Evolutionary conservation across 202 grass and related monocot species (phyloP).

Genomic region (Hordeum pubiflorum): DNA sequence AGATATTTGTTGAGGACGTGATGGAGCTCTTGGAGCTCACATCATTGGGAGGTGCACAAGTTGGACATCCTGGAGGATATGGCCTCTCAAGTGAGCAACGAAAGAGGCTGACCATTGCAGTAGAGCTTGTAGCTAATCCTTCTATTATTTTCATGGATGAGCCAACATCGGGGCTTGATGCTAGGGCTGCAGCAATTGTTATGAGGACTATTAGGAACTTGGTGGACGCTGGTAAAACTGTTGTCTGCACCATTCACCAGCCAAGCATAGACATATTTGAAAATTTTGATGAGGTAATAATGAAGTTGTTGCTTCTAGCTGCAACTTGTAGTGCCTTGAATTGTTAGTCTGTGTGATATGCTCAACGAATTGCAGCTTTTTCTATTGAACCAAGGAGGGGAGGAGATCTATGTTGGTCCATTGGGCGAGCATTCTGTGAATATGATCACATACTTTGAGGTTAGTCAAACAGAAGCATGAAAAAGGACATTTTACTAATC

Average conservation of each 20-base stretch:
- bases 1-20: constrained; percentile 53
- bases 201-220: constrained; percentile 61
- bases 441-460: constrained; percentile 64
- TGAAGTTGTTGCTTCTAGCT: neutral
- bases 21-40: constrained; percentile 46
- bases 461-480: neutral
- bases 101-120: constrained; percentile 61
- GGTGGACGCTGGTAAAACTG: constrained; percentile 46
- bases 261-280: constrained; percentile 73
- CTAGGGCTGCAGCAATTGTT: constrained; percentile 55
- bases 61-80: constrained; percentile 40
- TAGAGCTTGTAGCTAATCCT: constrained; percentile 65
- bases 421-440: constrained; percentile 38
- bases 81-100: constrained; percentile 53
- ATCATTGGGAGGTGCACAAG: constrained; percentile 32
- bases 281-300: constrained; percentile 66
- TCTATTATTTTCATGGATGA: constrained; percentile 73
- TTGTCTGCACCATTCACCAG: constrained; percentile 69
- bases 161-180: constrained; percentile 64
- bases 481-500: neutral
- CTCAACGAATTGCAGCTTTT: constrained; percentile 32
- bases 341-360: neutral
- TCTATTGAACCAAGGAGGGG: constrained; percentile 52
- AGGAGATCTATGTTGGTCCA: constrained; percentile 64
- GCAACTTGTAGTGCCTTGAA: neutral